These are phyloP conservation scores for Clonostachys chloroleuca DNA, from an alignment of 2,329 filamentous ascomycete species.

Conservation along the genomic window DNA sequence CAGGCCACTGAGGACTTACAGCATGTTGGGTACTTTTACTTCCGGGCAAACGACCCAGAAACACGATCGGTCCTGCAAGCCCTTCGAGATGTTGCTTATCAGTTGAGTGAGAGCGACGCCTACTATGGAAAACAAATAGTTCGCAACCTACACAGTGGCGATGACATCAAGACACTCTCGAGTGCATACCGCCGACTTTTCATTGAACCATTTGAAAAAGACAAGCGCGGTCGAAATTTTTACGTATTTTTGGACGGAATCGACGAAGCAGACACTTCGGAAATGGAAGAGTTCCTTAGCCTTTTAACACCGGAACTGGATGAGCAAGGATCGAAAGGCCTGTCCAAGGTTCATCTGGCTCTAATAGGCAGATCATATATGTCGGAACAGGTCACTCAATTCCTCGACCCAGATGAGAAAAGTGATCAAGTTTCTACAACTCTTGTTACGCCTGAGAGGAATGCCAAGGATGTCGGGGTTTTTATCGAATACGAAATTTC, in stretches of 20 bases:
- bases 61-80: conserved; percentile 38
- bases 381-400: conserved; percentile 25
- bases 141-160: conserved; percentile 21
- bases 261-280: conserved; percentile 34
- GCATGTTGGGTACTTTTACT: conserved; percentile 39
- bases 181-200: conserved; percentile 37
- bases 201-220: conserved; percentile 26
- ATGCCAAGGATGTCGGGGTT: conserved; percentile 30
- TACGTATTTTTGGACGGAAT: conserved; percentile 42
- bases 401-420: conserved; percentile 21
- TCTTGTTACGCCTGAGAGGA: conserved; percentile 35
- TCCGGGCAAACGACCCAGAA: conserved; percentile 39
- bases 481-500: conserved; percentile 35
- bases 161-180: conserved; percentile 35
- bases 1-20: conserved; percentile 27
- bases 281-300: conserved; percentile 27
- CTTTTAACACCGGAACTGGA: conserved; percentile 18
- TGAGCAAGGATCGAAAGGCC: conserved; percentile 1
- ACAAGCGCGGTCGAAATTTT: conserved; percentile 22
- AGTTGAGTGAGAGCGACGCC: conserved; percentile 38
- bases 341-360: conserved; percentile 25
- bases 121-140: conserved; percentile 36
- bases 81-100: conserved; percentile 38
- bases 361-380: conserved; percentile 36
- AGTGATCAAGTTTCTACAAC: conserved; percentile 29